These are phyloP conservation scores for Phytophthora lateralis DNA, from an alignment of 352 stramenopile species.

Conservation along the genomic window DNA sequence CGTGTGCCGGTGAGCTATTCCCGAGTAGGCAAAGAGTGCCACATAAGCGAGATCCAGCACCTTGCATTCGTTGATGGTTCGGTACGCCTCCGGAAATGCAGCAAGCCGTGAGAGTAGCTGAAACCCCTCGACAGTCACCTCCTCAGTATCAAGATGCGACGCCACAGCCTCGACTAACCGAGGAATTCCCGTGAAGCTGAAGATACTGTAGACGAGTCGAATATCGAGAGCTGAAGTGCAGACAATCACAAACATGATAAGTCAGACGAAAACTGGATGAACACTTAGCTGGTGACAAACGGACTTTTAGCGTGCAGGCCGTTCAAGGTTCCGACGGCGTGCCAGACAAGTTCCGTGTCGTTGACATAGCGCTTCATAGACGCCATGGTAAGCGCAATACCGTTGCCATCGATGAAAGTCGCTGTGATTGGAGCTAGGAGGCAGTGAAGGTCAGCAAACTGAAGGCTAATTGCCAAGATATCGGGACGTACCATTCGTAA, in stretches of 20 bases:
- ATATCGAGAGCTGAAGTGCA: slow-evolving; percentile 45
- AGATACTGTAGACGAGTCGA: slow-evolving; percentile 51
- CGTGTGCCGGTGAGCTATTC: slow-evolving; percentile 64
- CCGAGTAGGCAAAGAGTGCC: slow-evolving; percentile 70
- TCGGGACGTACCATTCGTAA: slow-evolving; percentile 56
- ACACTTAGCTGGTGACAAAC: slow-evolving; percentile 3
- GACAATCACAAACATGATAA: not conserved
- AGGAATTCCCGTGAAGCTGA: slow-evolving; percentile 58
- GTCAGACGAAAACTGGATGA: not conserved
- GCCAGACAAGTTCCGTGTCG: slow-evolving; percentile 78
- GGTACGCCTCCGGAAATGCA: slow-evolving; percentile 45
- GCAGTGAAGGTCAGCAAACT: not conserved
- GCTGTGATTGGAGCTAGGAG: slow-evolving; percentile 49
- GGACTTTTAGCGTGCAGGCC: slow-evolving; percentile 61
- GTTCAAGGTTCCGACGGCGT: slow-evolving; percentile 74
- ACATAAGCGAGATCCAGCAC: slow-evolving; percentile 77
- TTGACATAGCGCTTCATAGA: slow-evolving; percentile 55
- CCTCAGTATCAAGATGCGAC: slow-evolving; percentile 70
- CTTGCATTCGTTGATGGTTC: slow-evolving; percentile 62
- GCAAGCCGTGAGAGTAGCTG: slow-evolving; percentile 66
- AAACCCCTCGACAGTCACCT: slow-evolving; percentile 78
- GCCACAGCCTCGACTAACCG: slow-evolving; percentile 70
- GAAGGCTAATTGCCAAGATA: not conserved
- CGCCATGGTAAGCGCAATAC: slow-evolving; percentile 56
- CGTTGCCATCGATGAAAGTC: slow-evolving; percentile 70